phyloP scores from a whole-genome alignment of 805 yeast genomes.

The Metschnikowia koreensis region DNA sequence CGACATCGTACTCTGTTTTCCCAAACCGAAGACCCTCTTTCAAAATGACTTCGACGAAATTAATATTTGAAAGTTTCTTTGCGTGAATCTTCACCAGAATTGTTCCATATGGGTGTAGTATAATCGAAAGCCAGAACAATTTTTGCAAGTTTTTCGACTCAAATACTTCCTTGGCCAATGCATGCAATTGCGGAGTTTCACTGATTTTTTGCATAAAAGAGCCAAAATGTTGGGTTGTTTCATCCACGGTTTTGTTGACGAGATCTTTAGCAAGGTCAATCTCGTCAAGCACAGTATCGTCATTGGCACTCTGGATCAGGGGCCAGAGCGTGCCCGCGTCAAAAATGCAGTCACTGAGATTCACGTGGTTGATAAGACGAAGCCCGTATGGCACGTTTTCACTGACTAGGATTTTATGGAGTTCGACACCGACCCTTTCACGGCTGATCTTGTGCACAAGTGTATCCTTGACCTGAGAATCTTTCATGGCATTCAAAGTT shows the following conservation, averaged over 20 bases:
- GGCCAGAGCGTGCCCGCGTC: constrained; percentile 26
- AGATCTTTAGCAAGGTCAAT: constrained; percentile 15
- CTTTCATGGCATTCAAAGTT: constrained; percentile 64
- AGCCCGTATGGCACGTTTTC: constrained; percentile 63
- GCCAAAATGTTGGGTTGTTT: constrained; percentile 24
- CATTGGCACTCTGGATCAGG: constrained; percentile 19
- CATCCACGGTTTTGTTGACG: constrained; percentile 19
- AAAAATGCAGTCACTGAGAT: constrained; percentile 60
- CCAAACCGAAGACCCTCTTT: constrained; percentile 72
- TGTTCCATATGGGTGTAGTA: constrained; percentile 50
- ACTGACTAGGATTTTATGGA: constrained; percentile 72
- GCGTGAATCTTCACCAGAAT: constrained; percentile 34
- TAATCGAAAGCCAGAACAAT: constrained; percentile 47
- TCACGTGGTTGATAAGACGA: constrained; percentile 51
- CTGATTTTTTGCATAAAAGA: constrained; percentile 13
- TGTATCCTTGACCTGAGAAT: constrained; percentile 53
- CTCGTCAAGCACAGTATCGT: constrained; percentile 14
- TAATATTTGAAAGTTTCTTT: constrained; percentile 33
- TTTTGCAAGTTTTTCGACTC: constrained; percentile 17
- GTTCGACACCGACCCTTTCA: constrained; percentile 86
- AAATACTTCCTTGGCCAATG: constrained; percentile 4
- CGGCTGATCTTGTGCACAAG: constrained; percentile 75
- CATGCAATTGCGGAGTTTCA: neutral
- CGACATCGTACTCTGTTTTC: constrained; percentile 50
- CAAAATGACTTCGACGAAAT: constrained; percentile 51